Evolutionary conservation across 2,329 filamentous ascomycete species (phyloP).

Genomic region (Sporothrix phasma): DNA sequence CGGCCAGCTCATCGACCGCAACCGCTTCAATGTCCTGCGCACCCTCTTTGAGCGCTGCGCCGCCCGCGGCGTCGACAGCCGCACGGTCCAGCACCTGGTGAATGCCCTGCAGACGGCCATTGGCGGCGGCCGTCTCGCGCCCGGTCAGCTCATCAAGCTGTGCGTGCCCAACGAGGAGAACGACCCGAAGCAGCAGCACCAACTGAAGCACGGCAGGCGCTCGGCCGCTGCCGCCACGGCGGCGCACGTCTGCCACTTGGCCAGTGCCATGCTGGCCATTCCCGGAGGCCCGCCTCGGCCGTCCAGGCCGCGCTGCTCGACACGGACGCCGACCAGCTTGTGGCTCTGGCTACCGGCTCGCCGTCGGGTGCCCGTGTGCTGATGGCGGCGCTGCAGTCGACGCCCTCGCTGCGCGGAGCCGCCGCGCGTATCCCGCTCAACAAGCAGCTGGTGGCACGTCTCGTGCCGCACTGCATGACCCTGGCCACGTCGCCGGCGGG

Average conservation of each 20-base stretch:
- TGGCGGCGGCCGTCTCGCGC: constrained; percentile 26
- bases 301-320: constrained; percentile 63
- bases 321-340: constrained; percentile 43
- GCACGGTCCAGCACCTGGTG: constrained; percentile 39
- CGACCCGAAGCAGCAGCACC: constrained; percentile 15
- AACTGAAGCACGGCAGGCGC: constrained; percentile 23
- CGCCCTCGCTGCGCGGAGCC: constrained; percentile 29
- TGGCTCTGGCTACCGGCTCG: constrained; percentile 53
- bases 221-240: constrained; percentile 38
- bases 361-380: constrained; percentile 41
- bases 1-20: constrained; percentile 60
- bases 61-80: constrained; percentile 43
- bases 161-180: constrained; percentile 34
- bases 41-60: constrained; percentile 74
- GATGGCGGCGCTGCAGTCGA: constrained; percentile 38
- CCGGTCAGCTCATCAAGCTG: constrained; percentile 38
- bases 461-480: constrained; percentile 36
- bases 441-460: constrained; percentile 41
- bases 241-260: constrained; percentile 70
- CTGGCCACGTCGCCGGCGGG: constrained; percentile 42
- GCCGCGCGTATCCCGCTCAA: constrained; percentile 32
- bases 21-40: constrained; percentile 68
- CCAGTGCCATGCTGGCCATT: constrained; percentile 67
- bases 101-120: constrained; percentile 35
- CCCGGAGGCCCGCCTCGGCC: constrained; percentile 58